Percentiles rank a stretch among this genome's conserved stretches.
Evolutionary conservation across 2,329 filamentous ascomycete genomes (phyloP).

Genomic region (Whalleya microplaca): DNA sequence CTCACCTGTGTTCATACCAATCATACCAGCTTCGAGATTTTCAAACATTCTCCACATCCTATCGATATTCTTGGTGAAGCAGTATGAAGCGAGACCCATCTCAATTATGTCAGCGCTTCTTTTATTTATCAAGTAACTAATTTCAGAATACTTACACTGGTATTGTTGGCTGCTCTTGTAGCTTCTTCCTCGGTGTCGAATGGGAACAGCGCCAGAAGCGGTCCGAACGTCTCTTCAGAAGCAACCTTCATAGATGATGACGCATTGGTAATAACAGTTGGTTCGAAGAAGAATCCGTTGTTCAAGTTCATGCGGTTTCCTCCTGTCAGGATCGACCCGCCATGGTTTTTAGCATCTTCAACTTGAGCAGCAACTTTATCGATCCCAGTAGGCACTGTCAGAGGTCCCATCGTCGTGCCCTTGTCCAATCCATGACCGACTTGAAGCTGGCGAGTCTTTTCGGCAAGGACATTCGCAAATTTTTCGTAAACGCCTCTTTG

Average conservation of each 20-base stretch:
- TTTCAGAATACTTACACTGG: conserved; percentile 38
- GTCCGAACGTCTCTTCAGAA: conserved; percentile 61
- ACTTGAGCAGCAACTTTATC: conserved; percentile 64
- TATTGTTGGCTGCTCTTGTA: conserved; percentile 57
- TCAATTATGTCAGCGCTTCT: conserved; percentile 6
- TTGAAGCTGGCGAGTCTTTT: conserved; percentile 56
- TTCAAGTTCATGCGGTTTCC: conserved; percentile 47
- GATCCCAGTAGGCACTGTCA: conserved; percentile 58
- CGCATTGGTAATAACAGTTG: conserved; percentile 56
- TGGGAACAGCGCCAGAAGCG: conserved; percentile 56
- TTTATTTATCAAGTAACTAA: neutral
- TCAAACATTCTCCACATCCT: conserved; percentile 61
- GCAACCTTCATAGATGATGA: conserved; percentile 52
- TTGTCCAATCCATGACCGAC: conserved; percentile 64
- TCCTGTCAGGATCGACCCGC: conserved; percentile 66
- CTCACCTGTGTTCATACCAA: conserved; percentile 50
- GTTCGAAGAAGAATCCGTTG: conserved; percentile 66
- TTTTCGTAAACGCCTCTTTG: conserved; percentile 64
- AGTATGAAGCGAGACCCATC: conserved; percentile 63
- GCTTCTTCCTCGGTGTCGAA: conserved; percentile 63
- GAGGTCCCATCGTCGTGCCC: conserved; percentile 62
- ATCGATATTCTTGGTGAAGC: conserved; percentile 63
- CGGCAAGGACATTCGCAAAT: conserved; percentile 59
- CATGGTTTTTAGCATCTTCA: conserved; percentile 64
- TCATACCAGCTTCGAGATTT: conserved; percentile 59